Conservation (phyloP, 139 green algal genomes). For the Klebsormidium nitens region DNA sequence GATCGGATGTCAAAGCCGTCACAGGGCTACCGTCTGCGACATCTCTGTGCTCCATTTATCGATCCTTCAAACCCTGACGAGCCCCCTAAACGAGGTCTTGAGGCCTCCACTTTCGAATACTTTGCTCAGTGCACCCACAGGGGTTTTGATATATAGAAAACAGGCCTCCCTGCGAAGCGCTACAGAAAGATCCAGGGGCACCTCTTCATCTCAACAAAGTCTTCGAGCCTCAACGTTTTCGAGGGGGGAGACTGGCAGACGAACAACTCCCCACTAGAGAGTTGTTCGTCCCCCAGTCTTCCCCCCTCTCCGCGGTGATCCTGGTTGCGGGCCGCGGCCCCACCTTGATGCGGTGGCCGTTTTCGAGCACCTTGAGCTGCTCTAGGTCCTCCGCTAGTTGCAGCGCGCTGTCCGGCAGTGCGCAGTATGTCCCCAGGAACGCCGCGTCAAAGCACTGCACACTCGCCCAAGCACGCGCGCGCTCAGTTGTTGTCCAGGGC, state of each 20-base stretch:
- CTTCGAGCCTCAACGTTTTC: background rate
- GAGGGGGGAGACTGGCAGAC: too few species aligned
- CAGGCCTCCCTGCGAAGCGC: background rate
- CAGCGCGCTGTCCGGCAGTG: slow-evolving; percentile 49
- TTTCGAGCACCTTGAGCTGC: slow-evolving; percentile 69
- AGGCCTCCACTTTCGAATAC: too few species aligned
- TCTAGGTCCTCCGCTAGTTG: slow-evolving; percentile 70
- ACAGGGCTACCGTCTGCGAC: too few species aligned
- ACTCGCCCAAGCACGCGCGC: too few species aligned
- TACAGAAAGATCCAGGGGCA: background rate
- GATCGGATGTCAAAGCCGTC: too few species aligned
- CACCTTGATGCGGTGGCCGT: slow-evolving; percentile 69
- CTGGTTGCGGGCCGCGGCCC: background rate
- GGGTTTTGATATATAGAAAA: too few species aligned
- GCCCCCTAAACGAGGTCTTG: too few species aligned
- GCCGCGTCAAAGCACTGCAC: slow-evolving; percentile 59
- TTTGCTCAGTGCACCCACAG: too few species aligned
- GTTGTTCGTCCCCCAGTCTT: background rate
- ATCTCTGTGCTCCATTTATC: too few species aligned
- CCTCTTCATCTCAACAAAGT: background rate
- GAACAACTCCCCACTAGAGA: background rate
- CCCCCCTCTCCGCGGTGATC: background rate
- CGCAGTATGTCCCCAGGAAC: slow-evolving; percentile 56
- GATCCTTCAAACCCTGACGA: too few species aligned
- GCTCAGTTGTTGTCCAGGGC: too few species aligned